Conservation (phyloP, 2,329 filamentous ascomycete genomes). For the Hymenoscyphus salicellus region DNA sequence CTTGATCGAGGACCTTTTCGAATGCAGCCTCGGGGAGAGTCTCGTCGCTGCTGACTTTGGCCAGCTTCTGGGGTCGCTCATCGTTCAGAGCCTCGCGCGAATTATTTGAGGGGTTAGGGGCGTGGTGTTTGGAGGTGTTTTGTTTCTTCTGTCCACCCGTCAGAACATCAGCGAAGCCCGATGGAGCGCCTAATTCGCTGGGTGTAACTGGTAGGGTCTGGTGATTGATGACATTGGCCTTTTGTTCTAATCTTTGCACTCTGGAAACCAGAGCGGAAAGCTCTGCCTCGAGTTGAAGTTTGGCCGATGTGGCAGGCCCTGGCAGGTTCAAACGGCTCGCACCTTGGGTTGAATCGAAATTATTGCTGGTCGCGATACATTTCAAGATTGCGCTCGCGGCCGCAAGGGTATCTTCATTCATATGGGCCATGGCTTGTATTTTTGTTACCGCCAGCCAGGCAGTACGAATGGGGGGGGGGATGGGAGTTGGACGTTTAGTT, state of each 20-base stretch:
- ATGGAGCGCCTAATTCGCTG: constrained; percentile 68
- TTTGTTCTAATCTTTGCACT: constrained; percentile 78
- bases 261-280: constrained; percentile 73
- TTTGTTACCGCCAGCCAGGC: constrained; percentile 27
- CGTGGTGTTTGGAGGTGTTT: constrained; percentile 41
- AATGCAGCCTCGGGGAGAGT: constrained; percentile 74
- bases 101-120: constrained; percentile 33
- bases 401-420: constrained; percentile 52
- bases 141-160: constrained; percentile 35
- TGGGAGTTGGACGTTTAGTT: background rate
- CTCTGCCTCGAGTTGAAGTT: constrained; percentile 77
- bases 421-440: constrained; percentile 25
- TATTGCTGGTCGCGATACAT: constrained; percentile 43
- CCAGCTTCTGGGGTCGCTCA: constrained; percentile 32
- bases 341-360: constrained; percentile 11
- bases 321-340: constrained; percentile 60
- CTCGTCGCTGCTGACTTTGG: constrained; percentile 69
- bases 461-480: constrained; percentile 13
- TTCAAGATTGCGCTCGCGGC: constrained; percentile 54
- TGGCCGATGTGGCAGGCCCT: constrained; percentile 71
- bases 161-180: constrained; percentile 57
- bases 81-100: constrained; percentile 29
- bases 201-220: constrained; percentile 74
- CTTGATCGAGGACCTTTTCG: constrained; percentile 90
- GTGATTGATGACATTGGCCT: constrained; percentile 60